Conservation (phyloP, 129 eudicot species). For the Arctium minus region DNA sequence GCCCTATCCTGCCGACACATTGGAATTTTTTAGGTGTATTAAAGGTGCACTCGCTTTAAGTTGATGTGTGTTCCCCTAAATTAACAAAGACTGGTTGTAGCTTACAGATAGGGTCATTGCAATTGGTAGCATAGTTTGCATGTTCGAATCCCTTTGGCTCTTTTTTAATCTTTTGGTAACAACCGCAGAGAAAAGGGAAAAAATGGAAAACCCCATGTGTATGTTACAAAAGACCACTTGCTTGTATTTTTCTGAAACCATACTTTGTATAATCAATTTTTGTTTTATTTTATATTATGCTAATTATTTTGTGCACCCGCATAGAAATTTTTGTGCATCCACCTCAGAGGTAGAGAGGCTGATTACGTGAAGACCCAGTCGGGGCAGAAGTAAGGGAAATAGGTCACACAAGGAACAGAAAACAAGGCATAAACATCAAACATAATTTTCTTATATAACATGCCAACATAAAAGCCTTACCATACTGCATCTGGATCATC, state of each 20-base stretch:
- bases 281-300: background rate
- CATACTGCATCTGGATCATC: conserved; percentile 70
- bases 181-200: background rate
- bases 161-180: background rate
- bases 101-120: background rate
- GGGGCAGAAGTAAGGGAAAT: background rate
- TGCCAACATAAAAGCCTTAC: conserved; percentile 21
- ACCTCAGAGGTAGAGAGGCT: background rate
- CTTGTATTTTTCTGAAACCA: background rate
- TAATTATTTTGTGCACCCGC: background rate
- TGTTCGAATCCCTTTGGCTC: too few relatives aligned
- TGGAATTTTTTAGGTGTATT: background rate
- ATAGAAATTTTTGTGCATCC: background rate
- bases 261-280: background rate
- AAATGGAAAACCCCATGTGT: background rate
- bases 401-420: background rate
- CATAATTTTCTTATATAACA: background rate
- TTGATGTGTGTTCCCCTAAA: background rate
- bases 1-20: too few relatives aligned
- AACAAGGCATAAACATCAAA: background rate
- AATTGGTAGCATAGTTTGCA: background rate
- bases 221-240: background rate
- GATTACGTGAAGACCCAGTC: background rate
- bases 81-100: background rate
- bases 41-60: too few relatives aligned